These are phyloP conservation scores for Neurospora intermedia DNA, from an alignment of 495 filamentous ascomycete species.

Conservation along the genomic window DNA sequence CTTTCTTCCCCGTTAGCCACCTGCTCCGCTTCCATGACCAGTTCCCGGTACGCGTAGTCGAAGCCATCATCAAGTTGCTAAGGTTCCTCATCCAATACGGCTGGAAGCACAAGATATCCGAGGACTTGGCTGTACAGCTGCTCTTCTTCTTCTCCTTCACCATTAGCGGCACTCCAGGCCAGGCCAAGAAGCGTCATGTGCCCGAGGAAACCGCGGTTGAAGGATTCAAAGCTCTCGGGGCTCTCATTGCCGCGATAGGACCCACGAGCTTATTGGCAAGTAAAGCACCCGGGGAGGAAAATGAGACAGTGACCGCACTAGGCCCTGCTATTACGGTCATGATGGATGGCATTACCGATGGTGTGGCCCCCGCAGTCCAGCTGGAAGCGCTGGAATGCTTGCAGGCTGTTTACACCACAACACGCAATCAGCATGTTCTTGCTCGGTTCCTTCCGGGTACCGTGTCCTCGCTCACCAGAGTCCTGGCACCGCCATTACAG, in stretches of 20 bases:
- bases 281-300: constrained; percentile 15
- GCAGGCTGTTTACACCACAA: constrained; percentile 46
- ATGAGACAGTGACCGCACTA: constrained; percentile 63
- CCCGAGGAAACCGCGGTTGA: constrained; percentile 61
- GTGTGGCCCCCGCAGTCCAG: constrained; percentile 51
- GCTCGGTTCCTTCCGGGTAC: constrained; percentile 83
- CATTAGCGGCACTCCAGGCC: constrained; percentile 55
- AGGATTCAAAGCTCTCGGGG: constrained; percentile 31
- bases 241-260: constrained; percentile 30
- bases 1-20: constrained; percentile 85
- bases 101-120: constrained; percentile 58
- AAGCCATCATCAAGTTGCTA: constrained; percentile 64
- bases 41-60: constrained; percentile 60
- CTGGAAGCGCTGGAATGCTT: constrained; percentile 55
- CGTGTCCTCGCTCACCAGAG: constrained; percentile 67
- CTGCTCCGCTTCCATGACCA: constrained; percentile 67
- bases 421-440: constrained; percentile 60
- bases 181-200: constrained; percentile 31
- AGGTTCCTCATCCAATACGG: constrained; percentile 60
- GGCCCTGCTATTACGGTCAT: constrained; percentile 75
- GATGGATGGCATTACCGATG: constrained; percentile 56
- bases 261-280: constrained; percentile 21
- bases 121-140: constrained; percentile 69
- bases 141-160: constrained; percentile 76
- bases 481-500: constrained; percentile 57